These are phyloP conservation scores for Neoscytalidium dimidiatum DNA, from an alignment of 2,329 filamentous ascomycete genomes.

Conservation along the genomic window DNA sequence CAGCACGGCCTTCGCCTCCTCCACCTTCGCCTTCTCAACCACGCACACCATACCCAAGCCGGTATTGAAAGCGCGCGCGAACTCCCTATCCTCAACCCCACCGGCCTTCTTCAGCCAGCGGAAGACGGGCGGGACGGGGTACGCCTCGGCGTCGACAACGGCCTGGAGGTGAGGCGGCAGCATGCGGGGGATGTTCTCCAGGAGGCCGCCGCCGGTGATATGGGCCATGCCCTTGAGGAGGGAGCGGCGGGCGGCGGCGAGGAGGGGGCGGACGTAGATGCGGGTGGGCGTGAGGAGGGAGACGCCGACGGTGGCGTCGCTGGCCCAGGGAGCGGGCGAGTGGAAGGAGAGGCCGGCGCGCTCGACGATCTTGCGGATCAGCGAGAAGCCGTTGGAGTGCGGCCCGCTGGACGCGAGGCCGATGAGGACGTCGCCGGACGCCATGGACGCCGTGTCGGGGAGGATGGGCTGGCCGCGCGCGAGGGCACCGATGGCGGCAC, in stretches of 20 bases:
- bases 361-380: slow-evolving; percentile 88
- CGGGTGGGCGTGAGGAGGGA: slow-evolving; percentile 84
- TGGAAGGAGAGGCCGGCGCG: slow-evolving; percentile 70
- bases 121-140: slow-evolving; percentile 79
- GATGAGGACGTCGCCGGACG: slow-evolving; percentile 78
- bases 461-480: slow-evolving; percentile 65
- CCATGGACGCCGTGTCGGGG: slow-evolving; percentile 75
- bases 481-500: slow-evolving; percentile 85
- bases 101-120: slow-evolving; percentile 76
- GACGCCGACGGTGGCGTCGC: slow-evolving; percentile 64
- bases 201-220: slow-evolving; percentile 91
- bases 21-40: slow-evolving; percentile 66
- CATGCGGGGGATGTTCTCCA: slow-evolving; percentile 95
- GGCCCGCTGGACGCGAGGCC: slow-evolving; percentile 83
- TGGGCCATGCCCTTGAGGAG: slow-evolving; percentile 91
- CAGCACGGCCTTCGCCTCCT: slow-evolving; percentile 62
- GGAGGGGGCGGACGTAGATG: slow-evolving; percentile 86
- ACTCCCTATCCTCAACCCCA: slow-evolving; percentile 75
- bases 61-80: slow-evolving; percentile 92
- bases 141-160: slow-evolving; percentile 74
- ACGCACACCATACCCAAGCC: slow-evolving; percentile 93
- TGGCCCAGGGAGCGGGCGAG: slow-evolving; percentile 75
- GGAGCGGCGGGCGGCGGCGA: slow-evolving; percentile 62
- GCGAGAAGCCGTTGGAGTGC: slow-evolving; percentile 96
- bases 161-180: slow-evolving; percentile 77